Conservation (phyloP, 2,329 filamentous ascomycete species). For the Verticillium isaacii region DNA sequence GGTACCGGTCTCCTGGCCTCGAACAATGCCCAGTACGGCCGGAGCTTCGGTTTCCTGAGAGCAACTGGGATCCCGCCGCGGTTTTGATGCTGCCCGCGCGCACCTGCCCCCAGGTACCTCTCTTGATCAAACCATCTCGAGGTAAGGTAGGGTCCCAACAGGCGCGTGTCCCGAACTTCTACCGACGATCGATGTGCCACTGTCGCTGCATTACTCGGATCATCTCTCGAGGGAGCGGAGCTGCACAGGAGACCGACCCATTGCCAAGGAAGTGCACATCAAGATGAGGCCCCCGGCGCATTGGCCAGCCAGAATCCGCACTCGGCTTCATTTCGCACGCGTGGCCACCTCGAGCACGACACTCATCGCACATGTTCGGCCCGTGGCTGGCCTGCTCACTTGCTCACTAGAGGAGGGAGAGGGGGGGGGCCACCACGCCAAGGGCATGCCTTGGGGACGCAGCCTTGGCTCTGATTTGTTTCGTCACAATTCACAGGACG, state of each 20-base stretch:
- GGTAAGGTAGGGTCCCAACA: not conserved
- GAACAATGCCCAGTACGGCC: too few species aligned
- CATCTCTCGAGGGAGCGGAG: not conserved
- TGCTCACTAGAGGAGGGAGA: not conserved
- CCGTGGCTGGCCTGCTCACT: not conserved
- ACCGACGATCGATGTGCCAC: not conserved
- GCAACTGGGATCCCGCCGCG: too few species aligned
- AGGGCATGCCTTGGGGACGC: too few species aligned
- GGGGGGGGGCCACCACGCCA: too few species aligned
- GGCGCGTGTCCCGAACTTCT: not conserved
- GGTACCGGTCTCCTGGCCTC: not conserved
- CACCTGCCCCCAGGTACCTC: too few species aligned
- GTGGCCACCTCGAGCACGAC: not conserved
- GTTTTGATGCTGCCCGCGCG: too few species aligned
- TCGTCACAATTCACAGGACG: too few species aligned
- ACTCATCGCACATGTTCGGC: not conserved
- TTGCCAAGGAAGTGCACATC: not conserved
- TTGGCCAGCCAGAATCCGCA: not conserved
- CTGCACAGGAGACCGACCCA: not conserved
- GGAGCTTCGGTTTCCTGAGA: too few species aligned
- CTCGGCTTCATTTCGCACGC: not conserved
- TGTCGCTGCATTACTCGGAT: not conserved
- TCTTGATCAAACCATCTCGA: too few species aligned
- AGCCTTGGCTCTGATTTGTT: too few species aligned
- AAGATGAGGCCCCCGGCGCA: not conserved